Percentiles rank a stretch among this genome's conserved stretches.
Conservation (phyloP, 192 early-diverging fungal species). For the Dissophora globulifera region DNA sequence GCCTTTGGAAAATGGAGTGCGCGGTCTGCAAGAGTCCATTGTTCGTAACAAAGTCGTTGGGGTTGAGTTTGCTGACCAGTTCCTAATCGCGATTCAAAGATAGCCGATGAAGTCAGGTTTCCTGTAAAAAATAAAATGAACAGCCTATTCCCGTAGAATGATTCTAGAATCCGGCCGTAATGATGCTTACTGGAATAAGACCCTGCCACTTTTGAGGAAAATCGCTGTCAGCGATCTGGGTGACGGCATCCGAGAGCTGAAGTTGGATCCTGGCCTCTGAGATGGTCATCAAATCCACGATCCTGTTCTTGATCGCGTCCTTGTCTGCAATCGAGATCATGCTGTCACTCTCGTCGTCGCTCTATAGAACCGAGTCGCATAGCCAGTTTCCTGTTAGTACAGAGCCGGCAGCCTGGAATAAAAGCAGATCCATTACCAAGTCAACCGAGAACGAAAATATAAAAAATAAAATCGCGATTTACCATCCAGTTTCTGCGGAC, state of each 20-base stretch:
- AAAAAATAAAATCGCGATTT: neutral
- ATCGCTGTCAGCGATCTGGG: slow-evolving; percentile 91
- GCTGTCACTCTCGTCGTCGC: slow-evolving; percentile 61
- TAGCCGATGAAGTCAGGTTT: too few relatives aligned
- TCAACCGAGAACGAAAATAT: neutral
- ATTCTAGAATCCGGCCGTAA: neutral
- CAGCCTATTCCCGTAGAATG: too few relatives aligned
- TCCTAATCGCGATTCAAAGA: slow-evolving; percentile 58
- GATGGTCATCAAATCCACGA: slow-evolving; percentile 89
- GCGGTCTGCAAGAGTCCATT: slow-evolving; percentile 93
- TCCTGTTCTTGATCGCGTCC: slow-evolving; percentile 79
- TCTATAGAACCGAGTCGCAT: slow-evolving; percentile 32
- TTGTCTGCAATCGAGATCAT: slow-evolving; percentile 71
- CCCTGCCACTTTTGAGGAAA: slow-evolving; percentile 92
- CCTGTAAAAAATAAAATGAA: too few relatives aligned
- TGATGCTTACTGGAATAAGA: slow-evolving; percentile 72
- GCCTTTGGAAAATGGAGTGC: slow-evolving; percentile 93
- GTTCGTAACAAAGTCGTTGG: slow-evolving; percentile 84
- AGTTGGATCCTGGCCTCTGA: slow-evolving; percentile 83
- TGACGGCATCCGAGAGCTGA: slow-evolving; percentile 93
- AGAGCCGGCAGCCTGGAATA: too few relatives aligned
- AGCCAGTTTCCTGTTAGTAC: too few relatives aligned
- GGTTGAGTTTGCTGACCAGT: slow-evolving; percentile 79
- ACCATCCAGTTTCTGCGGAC: slow-evolving; percentile 87
- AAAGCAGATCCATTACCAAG: neutral